Conservation (phyloP, 2,329 filamentous ascomycete species). For the Blumeria hordei region DNA sequence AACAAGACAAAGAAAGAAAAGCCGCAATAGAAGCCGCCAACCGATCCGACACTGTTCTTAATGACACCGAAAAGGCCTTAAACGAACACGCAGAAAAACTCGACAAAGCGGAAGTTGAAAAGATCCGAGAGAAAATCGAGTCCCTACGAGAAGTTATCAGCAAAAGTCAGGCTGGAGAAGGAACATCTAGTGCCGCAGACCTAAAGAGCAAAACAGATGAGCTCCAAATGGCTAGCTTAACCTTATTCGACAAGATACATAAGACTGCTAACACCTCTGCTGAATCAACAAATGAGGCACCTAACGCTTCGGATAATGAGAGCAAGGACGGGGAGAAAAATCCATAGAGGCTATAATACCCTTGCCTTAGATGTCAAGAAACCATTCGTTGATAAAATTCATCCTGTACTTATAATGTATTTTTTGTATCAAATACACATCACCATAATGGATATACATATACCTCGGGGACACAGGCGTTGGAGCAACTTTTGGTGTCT, state of each 20-base stretch:
- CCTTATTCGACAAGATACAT: conserved; percentile 99
- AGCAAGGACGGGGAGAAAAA: conserved; percentile 48
- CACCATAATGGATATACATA: too few relatives aligned
- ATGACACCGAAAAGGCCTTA: conserved; percentile 94
- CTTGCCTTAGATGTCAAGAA: too few relatives aligned
- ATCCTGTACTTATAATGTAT: too few relatives aligned
- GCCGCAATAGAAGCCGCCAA: conserved; percentile 86
- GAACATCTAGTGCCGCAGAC: conserved; percentile 62
- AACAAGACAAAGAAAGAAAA: conserved; percentile 93
- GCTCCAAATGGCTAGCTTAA: conserved; percentile 84
- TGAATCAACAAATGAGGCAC: conserved; percentile 23
- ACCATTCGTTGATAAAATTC: too few relatives aligned
- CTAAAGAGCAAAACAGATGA: conserved; percentile 98
- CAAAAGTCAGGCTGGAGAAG: conserved; percentile 88
- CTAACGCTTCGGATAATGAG: conserved; percentile 30
- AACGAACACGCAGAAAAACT: conserved; percentile 92
- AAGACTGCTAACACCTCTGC: conserved; percentile 57
- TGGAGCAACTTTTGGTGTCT: too few relatives aligned
- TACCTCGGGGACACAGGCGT: too few relatives aligned
- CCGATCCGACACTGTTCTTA: conserved; percentile 84
- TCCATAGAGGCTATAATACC: conserved; percentile 7
- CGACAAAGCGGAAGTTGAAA: conserved; percentile 84
- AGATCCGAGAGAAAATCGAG: conserved; percentile 82
- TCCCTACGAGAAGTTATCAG: conserved; percentile 68
- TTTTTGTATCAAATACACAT: too few relatives aligned